Percentiles rank a stretch among this genome's conserved stretches.
phyloP scores from a whole-genome alignment of 345 rosid species.

The Citrus sp. region DNA sequence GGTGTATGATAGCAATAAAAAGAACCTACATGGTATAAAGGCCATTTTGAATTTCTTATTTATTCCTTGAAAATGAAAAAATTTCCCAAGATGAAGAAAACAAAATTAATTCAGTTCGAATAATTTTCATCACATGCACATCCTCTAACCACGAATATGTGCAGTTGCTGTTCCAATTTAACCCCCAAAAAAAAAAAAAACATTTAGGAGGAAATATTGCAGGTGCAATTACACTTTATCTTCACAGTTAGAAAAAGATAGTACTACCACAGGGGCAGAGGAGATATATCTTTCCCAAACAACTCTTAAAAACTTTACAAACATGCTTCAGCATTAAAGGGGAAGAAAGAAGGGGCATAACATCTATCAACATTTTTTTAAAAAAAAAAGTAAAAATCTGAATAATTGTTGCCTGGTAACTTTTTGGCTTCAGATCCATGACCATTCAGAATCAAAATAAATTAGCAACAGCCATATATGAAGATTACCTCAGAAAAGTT shows the following conservation, averaged over 20 bases:
- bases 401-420: conserved; percentile 2
- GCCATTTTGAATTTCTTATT: not conserved
- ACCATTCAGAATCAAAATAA: not conserved
- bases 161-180: not conserved
- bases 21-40: not conserved
- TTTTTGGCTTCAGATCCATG: not conserved
- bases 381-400: not conserved
- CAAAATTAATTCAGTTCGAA: not conserved
- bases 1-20: not conserved
- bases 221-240: not conserved
- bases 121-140: not conserved
- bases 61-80: not conserved
- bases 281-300: not conserved
- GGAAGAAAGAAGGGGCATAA: not conserved
- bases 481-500: conserved; percentile 66
- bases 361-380: not conserved
- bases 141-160: not conserved
- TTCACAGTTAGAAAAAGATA: not conserved
- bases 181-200: not conserved
- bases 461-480: not conserved
- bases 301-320: not conserved
- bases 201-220: not conserved
- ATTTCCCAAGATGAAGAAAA: not conserved
- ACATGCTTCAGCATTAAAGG: not conserved
- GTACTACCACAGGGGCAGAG: not conserved